Evolutionary conservation across 2,329 filamentous ascomycete species (phyloP), one percentile per base, ranked within the genome.

Genomic region (Fusarium sp.): DNA sequence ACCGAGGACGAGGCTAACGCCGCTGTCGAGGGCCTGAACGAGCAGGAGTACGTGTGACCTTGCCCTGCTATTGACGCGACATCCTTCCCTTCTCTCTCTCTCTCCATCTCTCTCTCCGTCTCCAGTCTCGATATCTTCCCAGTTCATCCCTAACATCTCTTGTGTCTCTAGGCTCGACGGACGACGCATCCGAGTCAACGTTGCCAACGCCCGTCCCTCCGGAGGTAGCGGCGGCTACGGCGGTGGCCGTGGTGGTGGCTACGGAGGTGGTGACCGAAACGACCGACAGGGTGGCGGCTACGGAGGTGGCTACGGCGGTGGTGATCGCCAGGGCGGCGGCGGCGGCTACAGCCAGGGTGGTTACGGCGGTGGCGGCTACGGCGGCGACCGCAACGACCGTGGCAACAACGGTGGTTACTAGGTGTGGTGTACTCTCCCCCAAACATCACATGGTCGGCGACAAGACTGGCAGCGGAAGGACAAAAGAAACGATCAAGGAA

Each of bases 41-140:
- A 51, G 1, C 22, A 44, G 8, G 43, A 53, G 58, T 62, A 28
- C 28, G 58, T 45, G 13, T 45, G 13, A 8, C 6, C 17, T 5
- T 4, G 10, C 1, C 3, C 2, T 17, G 1, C 11, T 28, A 9
- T 6, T 4, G 3, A 5, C 6, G 17, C 10, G n/a, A 17, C 4
- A 9, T 20, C 4, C 28, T 32, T 37, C 13, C 26, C 20, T 14
- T 7, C 26, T 10, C 3, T 41, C n/a, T 44, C 28, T 2, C 26
- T 26, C 26, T 26, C 26, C 11, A 10, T 8, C 28, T 2, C 5
- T 13, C 28, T 28, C 9, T 11, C 26, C 10, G 8, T 30, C 28
- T 10, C 28, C 10, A 30, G 28, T 30, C 28, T 30, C 28, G 4
- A 11, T 30, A 30, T 13, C 28, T 4, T 30, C 28, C 28, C 28